Percentiles rank a stretch among this genome's conserved stretches.
phyloP scores from a whole-genome alignment of 2,329 filamentous ascomycete species.

The Fusarium virguliforme region DNA sequence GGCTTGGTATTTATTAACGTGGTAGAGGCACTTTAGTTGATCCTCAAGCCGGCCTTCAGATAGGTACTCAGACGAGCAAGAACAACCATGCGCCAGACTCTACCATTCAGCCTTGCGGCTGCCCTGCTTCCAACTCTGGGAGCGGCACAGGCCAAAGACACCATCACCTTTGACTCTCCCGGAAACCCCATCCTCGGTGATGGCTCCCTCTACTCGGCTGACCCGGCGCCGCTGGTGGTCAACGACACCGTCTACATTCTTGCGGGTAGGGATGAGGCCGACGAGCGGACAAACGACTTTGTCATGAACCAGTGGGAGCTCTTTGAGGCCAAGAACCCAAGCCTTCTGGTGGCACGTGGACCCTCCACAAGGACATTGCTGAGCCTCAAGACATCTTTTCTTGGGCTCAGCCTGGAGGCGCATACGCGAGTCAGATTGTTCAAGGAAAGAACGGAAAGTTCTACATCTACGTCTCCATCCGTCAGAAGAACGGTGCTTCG shows the following conservation, averaged over 20 bases:
- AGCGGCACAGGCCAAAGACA: constrained; percentile 3
- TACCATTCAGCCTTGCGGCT: background rate
- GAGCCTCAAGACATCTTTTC: constrained; percentile 54
- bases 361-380: constrained; percentile 53
- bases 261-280: constrained; percentile 55
- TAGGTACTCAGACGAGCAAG: background rate
- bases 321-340: constrained; percentile 50
- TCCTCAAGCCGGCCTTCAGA: background rate
- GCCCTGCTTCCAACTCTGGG: constrained; percentile 8
- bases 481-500: constrained; percentile 48
- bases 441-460: constrained; percentile 55
- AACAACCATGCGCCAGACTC: constrained; percentile 12
- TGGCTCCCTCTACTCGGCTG: constrained; percentile 58
- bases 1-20: background rate
- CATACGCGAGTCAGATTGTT: constrained; percentile 58
- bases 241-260: constrained; percentile 58
- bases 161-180: constrained; percentile 47
- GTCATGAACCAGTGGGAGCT: constrained; percentile 59
- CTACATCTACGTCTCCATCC: constrained; percentile 58
- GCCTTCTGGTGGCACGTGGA: constrained; percentile 55
- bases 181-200: constrained; percentile 59
- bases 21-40: background rate
- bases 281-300: constrained; percentile 52
- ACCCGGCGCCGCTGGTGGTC: constrained; percentile 58
- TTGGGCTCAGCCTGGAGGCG: constrained; percentile 55